Base-by-base conservation (phyloP, 2,329 filamentous ascomycete species). In the Periglandula ipomoeae region DNA sequence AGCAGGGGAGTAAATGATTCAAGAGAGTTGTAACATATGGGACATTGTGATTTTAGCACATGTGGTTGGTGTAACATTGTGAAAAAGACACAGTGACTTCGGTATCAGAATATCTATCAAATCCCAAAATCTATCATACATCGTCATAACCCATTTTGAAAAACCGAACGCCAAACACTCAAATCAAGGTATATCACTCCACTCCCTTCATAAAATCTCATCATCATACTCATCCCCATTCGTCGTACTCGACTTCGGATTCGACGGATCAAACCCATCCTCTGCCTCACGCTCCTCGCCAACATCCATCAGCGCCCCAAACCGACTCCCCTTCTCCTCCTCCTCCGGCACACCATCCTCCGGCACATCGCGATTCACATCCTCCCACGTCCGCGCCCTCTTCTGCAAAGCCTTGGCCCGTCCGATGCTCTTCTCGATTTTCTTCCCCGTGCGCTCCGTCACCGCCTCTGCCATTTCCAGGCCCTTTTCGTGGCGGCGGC, bases 381-480 rank as follows among this genome's bases (percentile, higher is more conserved):
- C 73, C 2, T 81, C 77, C 79, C 79, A 83, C 4, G 66, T 65
- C 60, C 77, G 76, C 19, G 70, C 69, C 52, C 79, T 65, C 38
- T 66, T 59, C 55, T 78, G 70, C 8, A 79, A 69, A 15, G 56
- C 65, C 49, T 68, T 66, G 1, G 73, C 71, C 45, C 72, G 67
- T 10, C 63, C 69, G 55, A 77, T 70, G 61, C 78, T 82, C 63
- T 71, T 74, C 60, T 74, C 67, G 27, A 79, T 65, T 65, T 81
- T 82, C 55, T 60, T 67, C 52, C 70, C 69, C 10, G 76, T 83
- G 54, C 78, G 74, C 61, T 82, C 81, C 61, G 76, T 65, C 47
- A 84, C 63, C 32, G 77, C 78, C 61, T 76, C 77, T 26, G 79
- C 81, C 58, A 75, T 74, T 61, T 82, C 79, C 52, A 78, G 66